phyloP scores from a whole-genome alignment of 1,284 basidiomycete genomes.

The Trichosporon sp. region DNA sequence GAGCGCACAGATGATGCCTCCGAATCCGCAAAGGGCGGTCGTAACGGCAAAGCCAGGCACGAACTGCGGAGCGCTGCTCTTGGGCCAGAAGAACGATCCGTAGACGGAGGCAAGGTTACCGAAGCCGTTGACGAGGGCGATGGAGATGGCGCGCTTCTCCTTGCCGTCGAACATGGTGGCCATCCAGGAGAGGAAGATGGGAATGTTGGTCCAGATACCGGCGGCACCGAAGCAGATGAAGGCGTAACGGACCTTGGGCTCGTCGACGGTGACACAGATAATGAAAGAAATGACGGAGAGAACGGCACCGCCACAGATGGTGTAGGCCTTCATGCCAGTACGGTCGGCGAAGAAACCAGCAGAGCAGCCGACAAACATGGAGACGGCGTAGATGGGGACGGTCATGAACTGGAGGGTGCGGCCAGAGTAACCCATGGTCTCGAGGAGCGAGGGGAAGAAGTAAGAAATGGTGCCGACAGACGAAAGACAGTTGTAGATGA shows the following conservation, averaged over 20 bases:
- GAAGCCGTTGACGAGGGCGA: constrained; percentile 25
- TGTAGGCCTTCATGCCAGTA: constrained; percentile 17
- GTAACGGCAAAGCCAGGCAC: constrained; percentile 27
- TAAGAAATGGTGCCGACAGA: constrained; percentile 33
- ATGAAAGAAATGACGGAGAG: constrained; percentile 14
- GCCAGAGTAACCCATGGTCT: constrained; percentile 30
- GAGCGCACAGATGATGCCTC: constrained; percentile 22
- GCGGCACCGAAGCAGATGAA: constrained; percentile 26
- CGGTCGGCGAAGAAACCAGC: constrained; percentile 23
- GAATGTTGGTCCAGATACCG: constrained; percentile 24
- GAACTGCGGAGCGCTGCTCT: constrained; percentile 17
- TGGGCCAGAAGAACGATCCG: constrained; percentile 31
- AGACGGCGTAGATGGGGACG: constrained; percentile 26
- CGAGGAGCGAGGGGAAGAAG: constrained; percentile 34
- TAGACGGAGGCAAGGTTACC: constrained; percentile 21
- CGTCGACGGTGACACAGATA: constrained; percentile 6
- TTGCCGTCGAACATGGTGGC: constrained; percentile 21
- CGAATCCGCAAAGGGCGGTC: constrained; percentile 30
- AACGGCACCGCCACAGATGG: constrained; percentile 18
- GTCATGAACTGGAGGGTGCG: constrained; percentile 33
- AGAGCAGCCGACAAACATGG: constrained; percentile 18
- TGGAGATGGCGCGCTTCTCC: constrained; percentile 24
- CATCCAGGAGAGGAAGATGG: constrained; percentile 23
- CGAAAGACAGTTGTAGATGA: constrained; percentile 20
- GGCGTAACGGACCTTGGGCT: constrained; percentile 22